phyloP scores from a whole-genome alignment of 306 rosid genomes.

The Dryas octopetala region DNA sequence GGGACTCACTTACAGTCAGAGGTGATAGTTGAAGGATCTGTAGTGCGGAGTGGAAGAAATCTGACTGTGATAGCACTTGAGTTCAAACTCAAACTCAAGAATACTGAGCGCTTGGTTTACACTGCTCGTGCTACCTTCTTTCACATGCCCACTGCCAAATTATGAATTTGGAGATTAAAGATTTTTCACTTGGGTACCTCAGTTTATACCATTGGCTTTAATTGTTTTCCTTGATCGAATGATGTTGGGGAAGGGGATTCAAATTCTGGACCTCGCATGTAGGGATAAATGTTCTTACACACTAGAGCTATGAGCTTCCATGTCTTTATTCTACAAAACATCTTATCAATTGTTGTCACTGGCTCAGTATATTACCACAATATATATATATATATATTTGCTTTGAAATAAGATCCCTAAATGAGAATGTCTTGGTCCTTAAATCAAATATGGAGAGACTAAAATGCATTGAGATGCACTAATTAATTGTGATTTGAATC shows the following conservation, averaged over 20 bases:
- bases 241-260: too few species aligned
- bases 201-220: not conserved
- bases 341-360: not conserved
- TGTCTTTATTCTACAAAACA: too few species aligned
- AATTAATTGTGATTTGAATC: too few species aligned
- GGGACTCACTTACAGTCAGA: slow-evolving; percentile 52
- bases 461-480: too few species aligned
- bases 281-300: too few species aligned
- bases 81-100: slow-evolving; percentile 55
- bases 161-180: slow-evolving; percentile 14
- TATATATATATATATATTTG: not conserved
- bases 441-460: too few species aligned
- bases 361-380: not conserved
- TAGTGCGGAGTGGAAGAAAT: slow-evolving; percentile 76
- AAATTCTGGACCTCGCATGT: not conserved
- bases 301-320: too few species aligned
- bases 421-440: too few species aligned
- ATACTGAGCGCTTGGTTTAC: slow-evolving; percentile 51
- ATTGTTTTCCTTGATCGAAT: too few species aligned
- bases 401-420: not conserved
- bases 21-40: slow-evolving; percentile 53
- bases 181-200: not conserved
- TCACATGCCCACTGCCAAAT: slow-evolving; percentile 52
- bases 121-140: slow-evolving; percentile 61
- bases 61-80: slow-evolving; percentile 58